Percentiles rank a stretch among this genome's conserved stretches.
Evolutionary conservation across 306 rosid genomes (phyloP).

Genomic region (Inga leiocalycina): DNA sequence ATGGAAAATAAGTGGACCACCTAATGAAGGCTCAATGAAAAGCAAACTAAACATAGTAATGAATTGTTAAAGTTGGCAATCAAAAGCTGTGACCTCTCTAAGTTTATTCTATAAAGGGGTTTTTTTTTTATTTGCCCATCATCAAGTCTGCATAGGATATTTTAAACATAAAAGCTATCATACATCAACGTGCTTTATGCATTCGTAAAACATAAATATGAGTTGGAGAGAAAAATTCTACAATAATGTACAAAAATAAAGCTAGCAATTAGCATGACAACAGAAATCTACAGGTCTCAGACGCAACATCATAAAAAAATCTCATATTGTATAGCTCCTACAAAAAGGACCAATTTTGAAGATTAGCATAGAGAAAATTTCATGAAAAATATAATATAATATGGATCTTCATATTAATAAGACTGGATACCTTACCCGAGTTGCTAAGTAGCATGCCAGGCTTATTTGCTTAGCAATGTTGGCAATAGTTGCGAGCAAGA

Average conservation of each 20-base stretch:
- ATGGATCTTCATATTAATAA: neutral
- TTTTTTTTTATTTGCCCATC: neutral
- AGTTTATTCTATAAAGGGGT: neutral
- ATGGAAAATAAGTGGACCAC: neutral
- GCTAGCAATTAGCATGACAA: constrained; percentile 3
- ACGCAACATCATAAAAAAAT: neutral
- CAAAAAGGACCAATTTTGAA: constrained; percentile 3
- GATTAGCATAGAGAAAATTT: neutral
- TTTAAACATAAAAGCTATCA: neutral
- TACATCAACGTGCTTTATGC: constrained; percentile 8
- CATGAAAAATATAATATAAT: constrained; percentile 5
- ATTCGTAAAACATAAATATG: constrained; percentile 7
- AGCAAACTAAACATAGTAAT: constrained; percentile 7
- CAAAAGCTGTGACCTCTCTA: constrained; percentile 1
- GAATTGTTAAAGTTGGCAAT: neutral
- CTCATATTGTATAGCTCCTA: neutral
- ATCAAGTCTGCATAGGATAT: neutral
- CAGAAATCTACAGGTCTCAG: neutral
- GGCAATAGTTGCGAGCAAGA: constrained; percentile 90
- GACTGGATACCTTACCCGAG: constrained; percentile 65
- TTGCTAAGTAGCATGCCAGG: constrained; percentile 81
- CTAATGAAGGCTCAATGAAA: neutral
- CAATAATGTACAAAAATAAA: neutral
- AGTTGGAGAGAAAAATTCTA: neutral
- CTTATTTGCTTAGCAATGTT: constrained; percentile 92